Evolutionary conservation across 345 rosid species (phyloP).

Genomic region (Pugionium cornutum): DNA sequence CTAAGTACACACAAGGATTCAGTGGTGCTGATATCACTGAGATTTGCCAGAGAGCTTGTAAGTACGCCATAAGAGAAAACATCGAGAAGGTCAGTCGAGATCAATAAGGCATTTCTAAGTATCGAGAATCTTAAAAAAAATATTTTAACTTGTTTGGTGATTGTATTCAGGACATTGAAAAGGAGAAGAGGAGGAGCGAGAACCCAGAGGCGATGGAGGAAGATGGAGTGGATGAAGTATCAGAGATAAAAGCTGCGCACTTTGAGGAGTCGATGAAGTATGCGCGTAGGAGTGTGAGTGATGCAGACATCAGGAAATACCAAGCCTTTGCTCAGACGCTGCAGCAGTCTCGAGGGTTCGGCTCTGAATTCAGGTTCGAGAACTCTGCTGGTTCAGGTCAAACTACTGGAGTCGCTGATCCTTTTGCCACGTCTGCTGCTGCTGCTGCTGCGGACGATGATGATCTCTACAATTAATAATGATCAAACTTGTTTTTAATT

Average conservation of each 20-base stretch:
- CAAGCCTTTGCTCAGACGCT: slow-evolving; percentile 96
- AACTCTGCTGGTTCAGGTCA: slow-evolving; percentile 56
- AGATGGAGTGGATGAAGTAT: slow-evolving; percentile 74
- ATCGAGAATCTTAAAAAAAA: neutral
- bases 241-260: slow-evolving; percentile 90
- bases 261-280: slow-evolving; percentile 97
- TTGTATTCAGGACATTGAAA: slow-evolving; percentile 77
- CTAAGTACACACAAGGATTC: slow-evolving; percentile 94
- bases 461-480: slow-evolving; percentile 68
- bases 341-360: slow-evolving; percentile 97
- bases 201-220: slow-evolving; percentile 84
- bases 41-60: slow-evolving; percentile 93
- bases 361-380: slow-evolving; percentile 79
- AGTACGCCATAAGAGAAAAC: slow-evolving; percentile 94
- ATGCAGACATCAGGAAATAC: slow-evolving; percentile 91
- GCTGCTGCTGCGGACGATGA: slow-evolving; percentile 73
- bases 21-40: slow-evolving; percentile 45
- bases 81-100: slow-evolving; percentile 63
- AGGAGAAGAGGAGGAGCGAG: slow-evolving; percentile 80
- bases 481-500: neutral
- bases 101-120: neutral
- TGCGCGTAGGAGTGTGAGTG: slow-evolving; percentile 92
- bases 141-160: neutral
- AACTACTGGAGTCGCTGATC: slow-evolving; percentile 63
- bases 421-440: slow-evolving; percentile 74